Percentiles rank a stretch among this genome's conserved stretches.
These are phyloP conservation scores for Mallotus japonicus DNA, from an alignment of 441 rosid species.

Conservation along the genomic window DNA sequence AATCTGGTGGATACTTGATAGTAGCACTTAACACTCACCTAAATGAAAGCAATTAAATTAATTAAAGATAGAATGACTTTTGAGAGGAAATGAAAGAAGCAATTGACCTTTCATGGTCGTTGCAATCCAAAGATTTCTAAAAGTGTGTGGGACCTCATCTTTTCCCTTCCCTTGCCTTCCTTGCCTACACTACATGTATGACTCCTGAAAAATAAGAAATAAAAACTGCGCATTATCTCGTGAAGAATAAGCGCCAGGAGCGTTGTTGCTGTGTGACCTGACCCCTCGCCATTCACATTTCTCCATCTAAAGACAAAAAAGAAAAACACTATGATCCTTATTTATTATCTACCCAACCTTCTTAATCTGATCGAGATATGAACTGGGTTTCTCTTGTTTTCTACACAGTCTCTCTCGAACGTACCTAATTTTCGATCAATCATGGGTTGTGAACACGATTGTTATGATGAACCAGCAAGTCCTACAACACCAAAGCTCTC, in stretches of 20 bases:
- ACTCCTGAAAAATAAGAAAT: not conserved
- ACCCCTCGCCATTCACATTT: constrained; percentile 12
- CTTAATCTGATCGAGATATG: constrained; percentile 1
- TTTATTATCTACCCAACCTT: not conserved
- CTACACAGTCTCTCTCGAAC: not conserved
- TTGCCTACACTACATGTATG: not conserved
- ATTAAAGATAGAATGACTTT: not conserved
- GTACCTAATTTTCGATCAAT: too few species aligned
- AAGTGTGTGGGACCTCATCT: constrained; percentile 1
- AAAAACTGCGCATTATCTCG: constrained; percentile 18
- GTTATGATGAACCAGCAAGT: constrained; percentile 18
- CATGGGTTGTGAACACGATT: constrained; percentile 28
- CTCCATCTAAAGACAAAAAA: not conserved
- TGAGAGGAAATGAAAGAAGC: not conserved
- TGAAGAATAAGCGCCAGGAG: constrained; percentile 38
- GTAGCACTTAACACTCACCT: too few species aligned
- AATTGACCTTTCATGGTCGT: constrained; percentile 2
- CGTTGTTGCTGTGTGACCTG: constrained; percentile 14
- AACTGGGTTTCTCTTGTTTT: constrained; percentile 8
- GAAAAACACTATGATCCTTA: not conserved
- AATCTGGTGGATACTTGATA: too few species aligned
- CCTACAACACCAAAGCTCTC: constrained; percentile 52
- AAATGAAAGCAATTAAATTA: too few species aligned
- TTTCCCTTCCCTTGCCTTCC: too few species aligned
- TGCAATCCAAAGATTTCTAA: not conserved